phyloP scores from a whole-genome alignment of 2,329 filamentous ascomycete species.

The Cladorrhinum sp. region DNA sequence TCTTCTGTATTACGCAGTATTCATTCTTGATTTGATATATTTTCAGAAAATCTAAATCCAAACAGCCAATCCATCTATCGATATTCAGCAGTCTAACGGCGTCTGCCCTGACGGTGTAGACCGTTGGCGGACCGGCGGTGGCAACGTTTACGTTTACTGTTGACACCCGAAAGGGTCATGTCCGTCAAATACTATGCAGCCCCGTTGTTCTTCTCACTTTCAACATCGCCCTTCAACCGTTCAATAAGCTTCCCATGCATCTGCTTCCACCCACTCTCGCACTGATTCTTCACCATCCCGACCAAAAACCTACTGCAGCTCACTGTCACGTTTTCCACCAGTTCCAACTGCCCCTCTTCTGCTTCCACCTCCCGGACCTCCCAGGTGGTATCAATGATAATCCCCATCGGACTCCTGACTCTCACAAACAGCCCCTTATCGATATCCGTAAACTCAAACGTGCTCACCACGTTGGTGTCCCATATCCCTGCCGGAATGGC shows the following conservation, averaged over 20 bases:
- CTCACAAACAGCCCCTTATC: slow-evolving; percentile 50
- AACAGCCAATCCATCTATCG: too few relatives aligned
- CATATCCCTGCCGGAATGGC: slow-evolving; percentile 53
- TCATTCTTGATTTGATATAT: too few relatives aligned
- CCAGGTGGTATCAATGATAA: slow-evolving; percentile 55
- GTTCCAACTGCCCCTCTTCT: slow-evolving; percentile 33
- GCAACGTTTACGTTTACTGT: too few relatives aligned
- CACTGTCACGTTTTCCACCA: slow-evolving; percentile 51
- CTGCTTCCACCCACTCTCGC: slow-evolving; percentile 48
- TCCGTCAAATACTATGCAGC: background rate
- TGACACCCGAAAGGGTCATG: too few relatives aligned
- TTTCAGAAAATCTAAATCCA: too few relatives aligned
- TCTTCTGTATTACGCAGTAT: background rate
- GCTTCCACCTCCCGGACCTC: slow-evolving; percentile 34
- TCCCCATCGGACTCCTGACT: slow-evolving; percentile 48
- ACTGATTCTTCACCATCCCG: slow-evolving; percentile 48
- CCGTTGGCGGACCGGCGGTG: too few relatives aligned
- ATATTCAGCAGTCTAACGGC: too few relatives aligned
- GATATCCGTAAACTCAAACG: slow-evolving; percentile 51
- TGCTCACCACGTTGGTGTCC: slow-evolving; percentile 53
- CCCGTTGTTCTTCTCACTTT: background rate
- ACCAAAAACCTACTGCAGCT: slow-evolving; percentile 49
- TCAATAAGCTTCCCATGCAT: slow-evolving; percentile 50
- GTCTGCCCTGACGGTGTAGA: too few relatives aligned
- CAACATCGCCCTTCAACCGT: slow-evolving; percentile 35